Percentiles rank a stretch among this genome's conserved stretches.
phyloP scores from a whole-genome alignment of 352 stramenopile species.

The Globisporangium sylvaticum region DNA sequence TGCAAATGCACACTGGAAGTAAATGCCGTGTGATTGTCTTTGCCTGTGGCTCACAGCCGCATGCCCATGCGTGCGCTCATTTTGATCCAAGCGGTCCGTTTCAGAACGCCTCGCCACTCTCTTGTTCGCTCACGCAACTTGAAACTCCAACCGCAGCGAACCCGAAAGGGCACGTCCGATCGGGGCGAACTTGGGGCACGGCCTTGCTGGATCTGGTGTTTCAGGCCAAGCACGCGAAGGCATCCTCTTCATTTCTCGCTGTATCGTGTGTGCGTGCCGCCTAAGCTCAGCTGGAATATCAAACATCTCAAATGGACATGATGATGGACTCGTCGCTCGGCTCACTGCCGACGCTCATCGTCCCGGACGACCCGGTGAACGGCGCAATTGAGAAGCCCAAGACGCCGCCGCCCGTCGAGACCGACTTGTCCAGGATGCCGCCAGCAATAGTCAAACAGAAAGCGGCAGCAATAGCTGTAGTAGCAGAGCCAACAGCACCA shows the following conservation, averaged over 20 bases:
- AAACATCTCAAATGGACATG: background rate
- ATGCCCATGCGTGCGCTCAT: no score
- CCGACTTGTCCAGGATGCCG: constrained; percentile 11
- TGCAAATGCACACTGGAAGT: no score
- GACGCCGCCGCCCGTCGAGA: constrained; percentile 41
- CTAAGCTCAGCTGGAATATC: background rate
- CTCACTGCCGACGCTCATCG: constrained; percentile 58
- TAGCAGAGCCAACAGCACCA: background rate
- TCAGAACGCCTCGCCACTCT: no score
- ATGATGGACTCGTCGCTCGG: constrained; percentile 27
- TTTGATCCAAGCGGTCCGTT: no score
- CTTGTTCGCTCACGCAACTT: no score
- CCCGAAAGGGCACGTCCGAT: no score
- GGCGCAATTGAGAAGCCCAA: constrained; percentile 63
- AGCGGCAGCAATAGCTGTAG: background rate
- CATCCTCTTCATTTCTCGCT: background rate
- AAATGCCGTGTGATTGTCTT: no score
- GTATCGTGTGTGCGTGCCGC: background rate
- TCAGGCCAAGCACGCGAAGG: no score
- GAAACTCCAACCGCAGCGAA: no score
- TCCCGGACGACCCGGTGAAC: constrained; percentile 61
- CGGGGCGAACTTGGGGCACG: no score
- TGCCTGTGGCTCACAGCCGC: no score
- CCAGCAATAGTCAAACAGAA: constrained; percentile 4
- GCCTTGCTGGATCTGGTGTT: no score